Percentiles rank a stretch among this genome's conserved stretches.
Conservation (phyloP, 176 grass and related monocot species). For the Calamus simplicifolius region DNA sequence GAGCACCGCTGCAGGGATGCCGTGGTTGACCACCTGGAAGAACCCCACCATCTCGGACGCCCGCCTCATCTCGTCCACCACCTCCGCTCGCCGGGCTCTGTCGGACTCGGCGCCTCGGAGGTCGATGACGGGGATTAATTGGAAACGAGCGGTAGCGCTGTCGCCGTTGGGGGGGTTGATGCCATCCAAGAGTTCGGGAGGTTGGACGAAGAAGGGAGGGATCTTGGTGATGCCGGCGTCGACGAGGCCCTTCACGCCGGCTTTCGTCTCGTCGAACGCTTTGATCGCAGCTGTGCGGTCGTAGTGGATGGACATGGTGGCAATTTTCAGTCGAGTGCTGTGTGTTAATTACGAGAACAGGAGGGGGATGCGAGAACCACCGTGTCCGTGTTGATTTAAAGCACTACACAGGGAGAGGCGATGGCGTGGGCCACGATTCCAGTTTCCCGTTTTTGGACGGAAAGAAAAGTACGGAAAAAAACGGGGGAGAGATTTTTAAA, state of each 20-base stretch:
- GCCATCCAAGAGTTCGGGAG: neutral
- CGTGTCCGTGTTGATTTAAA: too few relatives aligned
- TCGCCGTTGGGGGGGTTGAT: neutral
- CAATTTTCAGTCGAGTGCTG: too few relatives aligned
- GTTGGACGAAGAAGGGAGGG: constrained; percentile 23
- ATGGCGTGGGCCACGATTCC: too few relatives aligned
- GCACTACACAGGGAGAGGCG: too few relatives aligned
- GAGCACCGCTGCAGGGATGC: constrained; percentile 14
- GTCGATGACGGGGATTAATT: constrained; percentile 42
- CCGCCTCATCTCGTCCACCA: constrained; percentile 1
- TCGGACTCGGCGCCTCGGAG: constrained; percentile 4
- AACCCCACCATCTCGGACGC: constrained; percentile 36
- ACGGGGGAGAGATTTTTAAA: too few relatives aligned
- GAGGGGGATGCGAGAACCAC: too few relatives aligned
- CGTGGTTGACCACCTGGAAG: constrained; percentile 54
- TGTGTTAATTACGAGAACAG: too few relatives aligned
- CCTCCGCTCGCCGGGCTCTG: neutral
- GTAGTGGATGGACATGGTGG: neutral
- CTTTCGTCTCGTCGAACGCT: constrained; percentile 54
- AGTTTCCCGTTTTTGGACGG: too few relatives aligned
- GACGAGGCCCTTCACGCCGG: constrained; percentile 52
- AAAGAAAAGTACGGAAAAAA: too few relatives aligned
- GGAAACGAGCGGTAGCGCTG: neutral
- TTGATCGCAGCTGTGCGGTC: constrained; percentile 28
- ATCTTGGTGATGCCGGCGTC: constrained; percentile 29